A percentile compares a stretch with the other conserved stretches of the same genome.
phyloP scores from a whole-genome alignment of 202 grass and related monocot species.

The Carex arenaria region DNA sequence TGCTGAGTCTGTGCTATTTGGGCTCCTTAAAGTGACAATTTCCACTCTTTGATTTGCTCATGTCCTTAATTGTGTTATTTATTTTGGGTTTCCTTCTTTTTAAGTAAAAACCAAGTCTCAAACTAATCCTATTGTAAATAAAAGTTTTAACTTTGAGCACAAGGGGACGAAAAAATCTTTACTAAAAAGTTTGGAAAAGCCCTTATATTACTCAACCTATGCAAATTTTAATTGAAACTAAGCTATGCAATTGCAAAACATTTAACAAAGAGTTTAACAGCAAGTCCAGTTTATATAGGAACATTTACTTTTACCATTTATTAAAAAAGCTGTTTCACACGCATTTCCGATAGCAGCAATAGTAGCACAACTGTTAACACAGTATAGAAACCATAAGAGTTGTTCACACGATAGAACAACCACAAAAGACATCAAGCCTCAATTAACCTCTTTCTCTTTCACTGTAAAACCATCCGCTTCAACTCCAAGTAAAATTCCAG shows the following conservation, averaged over 20 bases:
- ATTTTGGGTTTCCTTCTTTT: too few species aligned
- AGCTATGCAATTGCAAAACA: not conserved
- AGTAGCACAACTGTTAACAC: not conserved
- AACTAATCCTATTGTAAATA: not conserved
- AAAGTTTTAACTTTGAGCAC: not conserved
- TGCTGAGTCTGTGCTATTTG: not conserved
- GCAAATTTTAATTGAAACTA: not conserved
- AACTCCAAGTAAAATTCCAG: not conserved
- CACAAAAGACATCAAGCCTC: not conserved
- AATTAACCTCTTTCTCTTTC: not conserved
- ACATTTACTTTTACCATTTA: not conserved
- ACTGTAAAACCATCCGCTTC: not conserved
- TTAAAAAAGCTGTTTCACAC: not conserved
- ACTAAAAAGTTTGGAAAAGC: not conserved
- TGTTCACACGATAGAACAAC: not conserved
- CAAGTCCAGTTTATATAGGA: not conserved
- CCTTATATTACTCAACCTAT: not conserved
- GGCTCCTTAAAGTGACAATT: not conserved
- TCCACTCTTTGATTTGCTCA: not conserved
- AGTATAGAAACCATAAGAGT: not conserved
- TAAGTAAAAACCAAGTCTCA: not conserved
- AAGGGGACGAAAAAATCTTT: too few species aligned
- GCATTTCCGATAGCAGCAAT: not conserved
- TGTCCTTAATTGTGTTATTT: too few species aligned
- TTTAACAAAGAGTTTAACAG: not conserved